Base-by-base conservation (phyloP, 352 stramenopile genomes). In the Pythium pyrilobum region DNA sequence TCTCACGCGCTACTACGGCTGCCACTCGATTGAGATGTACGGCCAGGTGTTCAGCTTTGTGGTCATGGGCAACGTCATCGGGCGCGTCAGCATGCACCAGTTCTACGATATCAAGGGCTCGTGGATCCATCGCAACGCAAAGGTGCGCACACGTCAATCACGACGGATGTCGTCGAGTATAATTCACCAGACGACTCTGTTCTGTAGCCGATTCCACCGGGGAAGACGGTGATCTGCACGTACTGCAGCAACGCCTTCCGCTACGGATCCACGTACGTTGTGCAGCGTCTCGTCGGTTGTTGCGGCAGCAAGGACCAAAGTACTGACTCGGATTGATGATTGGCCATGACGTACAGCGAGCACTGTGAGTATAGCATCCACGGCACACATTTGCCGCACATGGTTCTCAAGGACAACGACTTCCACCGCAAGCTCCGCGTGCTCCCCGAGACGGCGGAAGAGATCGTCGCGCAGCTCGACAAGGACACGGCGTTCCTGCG, bases 21-120 rank as follows among this genome's bases (percentile, higher is more conserved):
- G 84, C 56, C 87, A 96, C 58, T 87, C 79, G 24, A 92, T 97
- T 24, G 72, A 84, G 36, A 96, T 97, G 83, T 96, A 96, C 49
- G 82, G 84, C 2, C 74, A 94, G 47, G 56, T 77, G 15, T 94
- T 94, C 59, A 89, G 69, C 62, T 97, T 97, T 39, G 81, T 96
- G 16, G 88, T 97, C 46, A 97, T 97, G 88, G 80, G 80, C 43
- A 97, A 97, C 55, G 81, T 74, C 25, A 92, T 95, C 38, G 81
- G 81, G 12, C 73, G 70, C 27, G 71, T 85, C 32, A 93, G 78
- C 44, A 92, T 94, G 81, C 83, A 92, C 43, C 77, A 90, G 53
- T 92, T 91, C 47, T 96, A 93, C 56, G 88, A 97, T 52, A 85
- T 97, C 56, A 97, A 97, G 47, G 88, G 87, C 18, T 93, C 81